Evolutionary conservation across 495 filamentous ascomycete genomes (phyloP).

Genomic region (Neurospora sp.): DNA sequence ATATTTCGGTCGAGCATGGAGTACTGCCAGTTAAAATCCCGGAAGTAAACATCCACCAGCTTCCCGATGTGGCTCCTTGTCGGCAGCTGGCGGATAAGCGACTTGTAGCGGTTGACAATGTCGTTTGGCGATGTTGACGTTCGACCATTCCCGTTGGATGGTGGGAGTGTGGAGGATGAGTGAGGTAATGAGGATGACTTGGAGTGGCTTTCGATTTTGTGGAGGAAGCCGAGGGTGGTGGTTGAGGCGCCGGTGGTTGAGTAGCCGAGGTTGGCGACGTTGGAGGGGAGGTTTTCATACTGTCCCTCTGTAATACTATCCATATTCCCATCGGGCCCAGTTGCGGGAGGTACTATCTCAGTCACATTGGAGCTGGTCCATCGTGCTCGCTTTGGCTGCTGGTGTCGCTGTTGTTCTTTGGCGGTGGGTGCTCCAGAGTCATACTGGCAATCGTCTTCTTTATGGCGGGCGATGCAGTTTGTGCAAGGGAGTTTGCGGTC

Average conservation of each 20-base stretch:
- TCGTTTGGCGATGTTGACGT: neutral
- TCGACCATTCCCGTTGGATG: neutral
- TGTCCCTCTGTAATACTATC: neutral
- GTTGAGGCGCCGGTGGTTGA: slow-evolving; percentile 33
- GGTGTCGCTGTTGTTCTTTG: slow-evolving; percentile 18
- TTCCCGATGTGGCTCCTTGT: slow-evolving; percentile 40
- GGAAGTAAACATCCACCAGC: slow-evolving; percentile 45
- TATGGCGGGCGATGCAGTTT: slow-evolving; percentile 47
- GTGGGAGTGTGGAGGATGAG: slow-evolving; percentile 4
- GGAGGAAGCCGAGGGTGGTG: slow-evolving; percentile 39
- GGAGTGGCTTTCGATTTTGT: slow-evolving; percentile 31
- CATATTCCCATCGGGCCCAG: neutral
- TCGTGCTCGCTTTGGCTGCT: slow-evolving; percentile 12
- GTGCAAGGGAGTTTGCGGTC: slow-evolving; percentile 51
- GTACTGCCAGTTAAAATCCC: slow-evolving; percentile 51
- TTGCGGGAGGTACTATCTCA: neutral
- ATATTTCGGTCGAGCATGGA: slow-evolving; percentile 42
- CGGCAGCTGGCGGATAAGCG: slow-evolving; percentile 42
- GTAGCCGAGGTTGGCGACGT: slow-evolving; percentile 36
- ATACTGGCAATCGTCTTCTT: slow-evolving; percentile 38
- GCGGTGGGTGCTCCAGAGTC: slow-evolving; percentile 39
- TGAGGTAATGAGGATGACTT: neutral
- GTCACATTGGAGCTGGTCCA: neutral
- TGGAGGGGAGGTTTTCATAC: neutral
- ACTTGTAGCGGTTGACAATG: slow-evolving; percentile 36